Evolutionary conservation across 225 moss, liverwort and hornwort genomes (phyloP).

Genomic region (Thuidium tamariscinum): DNA sequence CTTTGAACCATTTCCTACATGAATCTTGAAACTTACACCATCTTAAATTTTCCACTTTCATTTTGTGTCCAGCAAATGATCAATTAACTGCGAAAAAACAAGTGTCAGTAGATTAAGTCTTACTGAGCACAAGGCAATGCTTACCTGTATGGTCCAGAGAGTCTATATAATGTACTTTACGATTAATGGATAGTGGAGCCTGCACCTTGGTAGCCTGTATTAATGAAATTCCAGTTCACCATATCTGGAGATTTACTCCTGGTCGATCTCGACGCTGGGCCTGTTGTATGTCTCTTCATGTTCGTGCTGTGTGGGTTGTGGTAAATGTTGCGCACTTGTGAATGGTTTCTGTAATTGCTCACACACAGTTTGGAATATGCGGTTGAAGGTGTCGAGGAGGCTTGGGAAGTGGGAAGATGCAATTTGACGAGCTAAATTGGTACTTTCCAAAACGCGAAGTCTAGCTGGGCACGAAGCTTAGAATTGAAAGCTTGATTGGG

Average conservation of each 20-base stretch:
- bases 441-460: not conserved
- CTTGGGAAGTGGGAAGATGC: not conserved
- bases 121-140: not conserved
- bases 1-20: not conserved
- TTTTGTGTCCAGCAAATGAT: not conserved
- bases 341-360: not conserved
- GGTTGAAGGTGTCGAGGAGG: not conserved
- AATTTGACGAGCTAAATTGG: no score
- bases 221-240: no score
- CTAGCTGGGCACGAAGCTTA: no score
- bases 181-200: not conserved
- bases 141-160: not conserved
- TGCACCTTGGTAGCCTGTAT: not conserved
- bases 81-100: not conserved
- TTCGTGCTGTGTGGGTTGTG: not conserved
- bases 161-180: not conserved
- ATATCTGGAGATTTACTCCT: no score
- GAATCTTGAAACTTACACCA: not conserved
- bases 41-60: no score
- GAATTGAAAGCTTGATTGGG: no score
- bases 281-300: not conserved
- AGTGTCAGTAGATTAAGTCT: no score
- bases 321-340: not conserved
- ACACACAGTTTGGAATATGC: not conserved
- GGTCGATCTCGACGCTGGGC: no score